Base-by-base conservation (phyloP, 2,329 filamentous ascomycete species). In the Alternaria postmessia region DNA sequence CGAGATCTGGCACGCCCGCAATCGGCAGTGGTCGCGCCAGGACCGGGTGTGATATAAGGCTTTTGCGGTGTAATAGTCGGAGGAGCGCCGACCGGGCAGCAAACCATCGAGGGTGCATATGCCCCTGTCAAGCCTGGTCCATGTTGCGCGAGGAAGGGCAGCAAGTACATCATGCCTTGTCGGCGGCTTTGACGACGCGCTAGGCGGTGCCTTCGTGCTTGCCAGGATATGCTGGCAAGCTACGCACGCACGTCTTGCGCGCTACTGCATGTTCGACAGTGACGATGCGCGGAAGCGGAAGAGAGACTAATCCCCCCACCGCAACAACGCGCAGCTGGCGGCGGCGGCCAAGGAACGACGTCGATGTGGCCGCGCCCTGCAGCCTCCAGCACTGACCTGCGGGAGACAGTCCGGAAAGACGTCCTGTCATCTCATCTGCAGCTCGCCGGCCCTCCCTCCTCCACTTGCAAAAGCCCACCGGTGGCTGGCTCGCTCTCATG, bases 241-340 rank as follows among this genome's bases (percentile, higher is more conserved):
- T 39, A 47, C 41, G 58, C 55, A 62, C 60, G 67, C 67, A 65
- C 57, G 60, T 57, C 61, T 59, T 62, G 12, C 51, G 55, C 67
- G 66, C 70, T 72, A 73, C 70, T 73, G 73, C 72, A 71, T 62
- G 55, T 49, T 63, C 57, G 59, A 62, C 38, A 63, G 64, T 67
- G 60, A 64, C 54, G 65, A 73, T 66, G 66, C 68, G 73, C 72
- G 72, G 73, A 75, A 75, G 66, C 69, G 70, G 71, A 66, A 53
- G 53, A 56, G 34, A 48, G 28, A 28, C 56, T 49, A 36, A 39
- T 26, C 12, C 47, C 47, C 51, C 65, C 61, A 63, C 63, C 61
- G 68, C 63, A 66, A 54, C 54, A 69, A 61, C 51, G 63, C 69
- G 65, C 69, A 64, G 28, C 53, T 20, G 38, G 58, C 48, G 38